phyloP scores from a whole-genome alignment of 768 basidiomycete species.

The Lactifluus hygrophoroides region DNA sequence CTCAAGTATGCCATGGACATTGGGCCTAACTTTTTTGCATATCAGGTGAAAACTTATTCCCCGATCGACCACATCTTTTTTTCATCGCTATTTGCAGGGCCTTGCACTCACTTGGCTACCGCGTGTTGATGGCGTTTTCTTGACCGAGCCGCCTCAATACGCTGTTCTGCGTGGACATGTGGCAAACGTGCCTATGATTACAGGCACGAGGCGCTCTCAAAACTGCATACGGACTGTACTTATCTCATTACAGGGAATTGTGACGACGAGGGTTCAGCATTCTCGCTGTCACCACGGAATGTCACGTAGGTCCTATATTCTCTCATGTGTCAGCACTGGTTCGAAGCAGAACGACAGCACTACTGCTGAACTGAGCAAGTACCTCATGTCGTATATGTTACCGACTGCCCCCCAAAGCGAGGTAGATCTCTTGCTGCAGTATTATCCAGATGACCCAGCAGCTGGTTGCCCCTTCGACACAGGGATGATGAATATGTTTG shows the following conservation, averaged over 20 bases:
- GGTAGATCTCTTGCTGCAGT: slow-evolving; percentile 2
- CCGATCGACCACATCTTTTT: not conserved
- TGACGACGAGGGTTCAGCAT: slow-evolving; percentile 18
- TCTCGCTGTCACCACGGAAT: slow-evolving; percentile 13
- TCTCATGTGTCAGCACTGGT: not conserved
- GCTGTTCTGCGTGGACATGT: slow-evolving; percentile 20
- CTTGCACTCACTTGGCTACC: slow-evolving; percentile 18
- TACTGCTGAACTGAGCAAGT: not conserved
- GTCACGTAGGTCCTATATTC: slow-evolving; percentile 3
- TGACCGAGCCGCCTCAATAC: slow-evolving; percentile 19
- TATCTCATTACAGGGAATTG: slow-evolving; percentile 6
- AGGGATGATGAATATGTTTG: not conserved
- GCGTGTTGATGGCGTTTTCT: slow-evolving; percentile 22
- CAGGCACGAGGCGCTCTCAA: not conserved
- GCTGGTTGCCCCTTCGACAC: slow-evolving; percentile 24
- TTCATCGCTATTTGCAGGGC: not conserved
- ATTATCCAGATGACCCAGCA: slow-evolving; percentile 21
- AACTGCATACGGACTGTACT: not conserved
- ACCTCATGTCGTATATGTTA: slow-evolving; percentile 7
- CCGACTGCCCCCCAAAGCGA: not conserved
- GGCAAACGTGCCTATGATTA: slow-evolving; percentile 19
- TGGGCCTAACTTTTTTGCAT: slow-evolving; percentile 15
- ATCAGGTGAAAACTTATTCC: slow-evolving; percentile 2
- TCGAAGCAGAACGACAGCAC: not conserved
- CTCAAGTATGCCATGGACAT: slow-evolving; percentile 15